phyloP scores from a whole-genome alignment of 495 filamentous ascomycete species.

The Platismatia glauca region DNA sequence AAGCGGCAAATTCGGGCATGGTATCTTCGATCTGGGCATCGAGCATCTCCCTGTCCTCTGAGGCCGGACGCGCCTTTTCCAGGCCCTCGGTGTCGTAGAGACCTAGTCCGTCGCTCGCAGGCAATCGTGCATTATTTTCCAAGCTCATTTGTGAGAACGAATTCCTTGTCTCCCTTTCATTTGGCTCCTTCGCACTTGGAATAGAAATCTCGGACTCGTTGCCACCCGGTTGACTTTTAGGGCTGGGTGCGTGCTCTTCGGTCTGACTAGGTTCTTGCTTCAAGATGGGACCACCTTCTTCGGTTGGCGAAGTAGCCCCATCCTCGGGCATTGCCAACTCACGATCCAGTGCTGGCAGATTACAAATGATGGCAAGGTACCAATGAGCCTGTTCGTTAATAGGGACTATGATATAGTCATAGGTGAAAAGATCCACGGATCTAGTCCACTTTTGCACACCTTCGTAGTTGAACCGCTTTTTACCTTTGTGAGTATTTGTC shows the following conservation, averaged over 20 bases:
- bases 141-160: conserved; percentile 26
- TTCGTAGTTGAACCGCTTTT: conserved; percentile 61
- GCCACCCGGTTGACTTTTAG: background rate
- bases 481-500: conserved; percentile 46
- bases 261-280: background rate
- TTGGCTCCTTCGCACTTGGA: conserved; percentile 1
- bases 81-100: conserved; percentile 18
- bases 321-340: conserved; percentile 19
- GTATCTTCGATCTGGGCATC: conserved; percentile 7
- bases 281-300: conserved; percentile 3
- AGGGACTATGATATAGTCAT: conserved; percentile 84
- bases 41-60: conserved; percentile 16
- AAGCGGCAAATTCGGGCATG: background rate
- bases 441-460: conserved; percentile 84
- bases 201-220: background rate
- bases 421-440: conserved; percentile 72
- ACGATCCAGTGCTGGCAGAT: conserved; percentile 50
- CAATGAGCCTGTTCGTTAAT: conserved; percentile 84
- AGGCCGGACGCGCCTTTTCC: conserved; percentile 6
- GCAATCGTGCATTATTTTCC: conserved; percentile 3
- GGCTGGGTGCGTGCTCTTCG: conserved; percentile 1
- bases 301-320: background rate
- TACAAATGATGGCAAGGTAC: conserved; percentile 96
- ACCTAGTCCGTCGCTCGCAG: background rate
- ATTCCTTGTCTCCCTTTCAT: conserved; percentile 15